Evolutionary conservation across 2,329 filamentous ascomycete species (phyloP), one percentile per base, ranked within the genome.

Genomic region (Hypoxylon sp.): DNA sequence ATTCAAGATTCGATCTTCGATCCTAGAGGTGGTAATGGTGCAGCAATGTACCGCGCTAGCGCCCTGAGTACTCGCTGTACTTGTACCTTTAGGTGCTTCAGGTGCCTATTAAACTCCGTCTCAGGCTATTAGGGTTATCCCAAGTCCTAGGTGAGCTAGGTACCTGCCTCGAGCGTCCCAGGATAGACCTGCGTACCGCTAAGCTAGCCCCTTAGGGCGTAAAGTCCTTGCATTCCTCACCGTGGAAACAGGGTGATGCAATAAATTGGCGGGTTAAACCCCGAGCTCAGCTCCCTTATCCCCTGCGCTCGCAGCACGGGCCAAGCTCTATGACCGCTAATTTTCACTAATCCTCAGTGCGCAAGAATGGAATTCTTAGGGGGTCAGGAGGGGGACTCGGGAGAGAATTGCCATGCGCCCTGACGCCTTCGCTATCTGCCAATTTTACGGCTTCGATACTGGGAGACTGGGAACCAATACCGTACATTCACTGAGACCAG

Each of bases 181-280:
- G 27, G n/a, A 18, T 4, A 13, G 24, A 26, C 15, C 48, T 15
- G n/a, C n/a, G n/a, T n/a, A n/a, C n/a, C 27, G n/a, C 38, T 24
- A 45, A 2, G 48, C 48, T 56, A 61, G 53, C 56, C 62, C 53
- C 20, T 54, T 35, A 59, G 52, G 65, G 64, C 55, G 57, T 61
- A 61, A 70, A 71, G 62, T 67, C 64, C 62, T n/a, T 48, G 37
- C 72, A 74, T 74, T 74, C 73, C 72, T 73, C 68, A 69, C 54
- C 50, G 33, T 60, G 72, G 71, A 73, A 73, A 74, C 72, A 67
- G 64, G 68, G 59, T 63, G 65, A 67, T 66, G 45, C 52, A 51
- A 58, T 68, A 65, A 65, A 64, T 65, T 66, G 58, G 64, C 41
- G 48, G 27, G 58, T 58, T 63, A 63, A 66, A 66, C 63, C 58